Conservation (phyloP, 1,284 basidiomycete genomes). For the Moesziomyces aphidis region DNA sequence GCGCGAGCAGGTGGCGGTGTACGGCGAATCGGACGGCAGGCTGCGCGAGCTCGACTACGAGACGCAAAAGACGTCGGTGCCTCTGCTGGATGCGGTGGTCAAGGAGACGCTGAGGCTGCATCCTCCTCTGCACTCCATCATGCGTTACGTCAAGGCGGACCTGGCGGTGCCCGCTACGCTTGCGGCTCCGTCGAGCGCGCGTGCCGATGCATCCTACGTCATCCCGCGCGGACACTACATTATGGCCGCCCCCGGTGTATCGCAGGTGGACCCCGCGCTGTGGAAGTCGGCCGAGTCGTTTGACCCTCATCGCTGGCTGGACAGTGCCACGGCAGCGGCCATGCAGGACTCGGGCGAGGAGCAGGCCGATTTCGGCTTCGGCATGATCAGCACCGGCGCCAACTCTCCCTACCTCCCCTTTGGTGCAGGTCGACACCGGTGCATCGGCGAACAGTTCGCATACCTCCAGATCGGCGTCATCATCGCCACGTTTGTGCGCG, state of each 20-base stretch:
- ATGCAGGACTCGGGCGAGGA: conserved; percentile 74
- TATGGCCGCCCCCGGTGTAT: conserved; percentile 87
- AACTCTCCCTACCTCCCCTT: conserved; percentile 85
- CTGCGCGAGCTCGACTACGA: conserved; percentile 88
- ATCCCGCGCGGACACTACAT: conserved; percentile 93
- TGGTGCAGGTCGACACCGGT: conserved; percentile 88
- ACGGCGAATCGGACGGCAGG: conserved; percentile 75
- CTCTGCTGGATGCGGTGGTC: conserved; percentile 87
- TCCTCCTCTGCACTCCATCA: conserved; percentile 69
- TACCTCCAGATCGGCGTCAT: conserved; percentile 92
- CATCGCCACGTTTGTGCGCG: conserved; percentile 81
- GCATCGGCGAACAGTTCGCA: conserved; percentile 97
- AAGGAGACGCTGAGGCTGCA: conserved; percentile 84
- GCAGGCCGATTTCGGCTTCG: conserved; percentile 92
- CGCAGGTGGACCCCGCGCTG: conserved; percentile 84
- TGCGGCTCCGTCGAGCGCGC: conserved; percentile 65
- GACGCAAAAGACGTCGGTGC: conserved; percentile 80
- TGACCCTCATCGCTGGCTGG: conserved; percentile 84
- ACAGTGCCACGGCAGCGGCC: conserved; percentile 74
- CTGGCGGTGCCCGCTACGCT: conserved; percentile 85
- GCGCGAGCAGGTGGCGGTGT: conserved; percentile 87
- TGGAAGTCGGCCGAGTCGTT: conserved; percentile 77
- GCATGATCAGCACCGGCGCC: conserved; percentile 73
- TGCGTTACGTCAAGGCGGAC: conserved; percentile 87
- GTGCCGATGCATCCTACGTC: conserved; percentile 73